These are phyloP conservation scores for Trichaptum fuscoviolaceum DNA, from an alignment of 768 basidiomycete species.

Conservation along the genomic window DNA sequence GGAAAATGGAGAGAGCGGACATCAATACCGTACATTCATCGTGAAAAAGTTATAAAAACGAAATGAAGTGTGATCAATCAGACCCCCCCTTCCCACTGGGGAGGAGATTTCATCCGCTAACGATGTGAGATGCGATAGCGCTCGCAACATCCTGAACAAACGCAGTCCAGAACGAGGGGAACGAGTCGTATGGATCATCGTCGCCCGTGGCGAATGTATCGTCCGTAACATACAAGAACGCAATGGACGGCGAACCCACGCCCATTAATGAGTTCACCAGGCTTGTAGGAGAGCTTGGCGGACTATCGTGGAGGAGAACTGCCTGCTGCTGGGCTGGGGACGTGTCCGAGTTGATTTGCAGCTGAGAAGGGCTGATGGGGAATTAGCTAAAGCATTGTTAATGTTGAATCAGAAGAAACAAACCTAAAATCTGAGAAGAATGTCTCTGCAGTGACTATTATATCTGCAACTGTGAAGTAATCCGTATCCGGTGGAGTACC, in stretches of 20 bases:
- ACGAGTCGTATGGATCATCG: conserved; percentile 16
- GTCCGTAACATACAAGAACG: conserved; percentile 28
- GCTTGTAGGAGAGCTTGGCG: conserved; percentile 19
- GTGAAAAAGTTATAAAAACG: too few relatives aligned
- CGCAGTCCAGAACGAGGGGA: conserved; percentile 12
- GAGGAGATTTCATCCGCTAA: background rate
- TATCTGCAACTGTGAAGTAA: conserved; percentile 26
- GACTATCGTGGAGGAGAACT: conserved; percentile 28
- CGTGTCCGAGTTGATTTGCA: conserved; percentile 14
- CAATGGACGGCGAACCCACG: conserved; percentile 18
- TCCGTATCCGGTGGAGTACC: conserved; percentile 16
- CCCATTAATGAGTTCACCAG: conserved; percentile 19
- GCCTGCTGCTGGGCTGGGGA: conserved; percentile 24
- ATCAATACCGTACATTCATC: too few relatives aligned
- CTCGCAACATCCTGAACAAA: background rate
- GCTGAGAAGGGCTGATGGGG: conserved; percentile 16
- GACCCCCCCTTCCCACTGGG: too few relatives aligned
- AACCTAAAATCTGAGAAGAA: conserved; percentile 26
- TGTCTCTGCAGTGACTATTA: conserved; percentile 26
- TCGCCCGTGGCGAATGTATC: conserved; percentile 14
- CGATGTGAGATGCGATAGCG: background rate
- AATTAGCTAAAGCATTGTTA: background rate
- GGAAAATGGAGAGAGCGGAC: too few relatives aligned
- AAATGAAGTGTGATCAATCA: too few relatives aligned
- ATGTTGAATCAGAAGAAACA: conserved; percentile 8